Evolutionary conservation across 805 yeast genomes (phyloP).

Genomic region (Metschnikowia peoriensis): DNA sequence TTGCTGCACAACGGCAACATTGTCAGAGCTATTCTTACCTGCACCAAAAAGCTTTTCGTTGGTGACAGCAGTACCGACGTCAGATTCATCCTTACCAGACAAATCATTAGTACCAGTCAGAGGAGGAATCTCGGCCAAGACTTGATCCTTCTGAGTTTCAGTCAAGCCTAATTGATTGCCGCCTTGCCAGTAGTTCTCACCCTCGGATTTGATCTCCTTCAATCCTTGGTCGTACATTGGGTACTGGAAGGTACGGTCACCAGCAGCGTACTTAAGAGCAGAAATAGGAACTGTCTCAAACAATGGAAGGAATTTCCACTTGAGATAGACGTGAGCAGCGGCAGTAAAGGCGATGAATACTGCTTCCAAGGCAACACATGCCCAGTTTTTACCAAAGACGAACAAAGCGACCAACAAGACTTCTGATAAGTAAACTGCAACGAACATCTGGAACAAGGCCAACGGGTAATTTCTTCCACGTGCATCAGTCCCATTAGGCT

Average conservation of each 20-base stretch:
- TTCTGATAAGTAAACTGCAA: conserved; percentile 69
- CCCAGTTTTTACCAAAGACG: conserved; percentile 78
- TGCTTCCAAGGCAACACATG: conserved; percentile 67
- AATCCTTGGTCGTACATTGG: conserved; percentile 66
- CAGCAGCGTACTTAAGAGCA: conserved; percentile 50
- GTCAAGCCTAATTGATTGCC: conserved; percentile 41
- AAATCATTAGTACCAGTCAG: not conserved
- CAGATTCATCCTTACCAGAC: conserved; percentile 14
- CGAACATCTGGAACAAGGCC: conserved; percentile 70
- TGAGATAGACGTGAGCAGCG: conserved; percentile 55
- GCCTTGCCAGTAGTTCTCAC: conserved; percentile 47
- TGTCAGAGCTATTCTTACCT: conserved; percentile 3
- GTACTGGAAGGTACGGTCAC: conserved; percentile 45
- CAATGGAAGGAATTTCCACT: conserved; percentile 58
- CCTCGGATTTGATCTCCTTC: conserved; percentile 53
- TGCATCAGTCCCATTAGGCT: conserved; percentile 54
- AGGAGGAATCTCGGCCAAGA: conserved; percentile 11
- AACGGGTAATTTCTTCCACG: conserved; percentile 74
- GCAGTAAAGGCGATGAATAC: conserved; percentile 59
- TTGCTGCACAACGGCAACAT: conserved; percentile 1
- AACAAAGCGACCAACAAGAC: conserved; percentile 68
- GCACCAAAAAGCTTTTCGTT: conserved; percentile 9
- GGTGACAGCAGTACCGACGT: conserved; percentile 10
- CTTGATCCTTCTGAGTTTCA: conserved; percentile 16
- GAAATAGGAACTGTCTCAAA: conserved; percentile 70